Base-by-base conservation (phyloP, 2,329 filamentous ascomycete species). In the Arachnopeziza araneosa region DNA sequence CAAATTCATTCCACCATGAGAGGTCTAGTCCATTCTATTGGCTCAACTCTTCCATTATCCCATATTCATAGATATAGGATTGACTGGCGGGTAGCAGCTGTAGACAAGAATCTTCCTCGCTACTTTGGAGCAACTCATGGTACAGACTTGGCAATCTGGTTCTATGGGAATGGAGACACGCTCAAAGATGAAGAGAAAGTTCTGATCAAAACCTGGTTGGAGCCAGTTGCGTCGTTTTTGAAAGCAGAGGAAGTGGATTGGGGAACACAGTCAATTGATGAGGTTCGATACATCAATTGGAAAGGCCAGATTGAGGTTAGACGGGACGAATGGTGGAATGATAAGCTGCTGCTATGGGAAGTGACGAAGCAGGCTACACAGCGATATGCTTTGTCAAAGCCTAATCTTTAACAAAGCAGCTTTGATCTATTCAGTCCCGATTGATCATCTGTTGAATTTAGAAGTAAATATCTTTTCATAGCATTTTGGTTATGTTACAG, bases 1-100 rank as follows among this genome's bases (percentile, higher is more conserved):
- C 64, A 66, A 22, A 60, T 66, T 14, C 62, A 66, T 52, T 64
- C 64, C 1, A 63, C 62, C 2, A 61, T 64, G 57, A 56, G 62
- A 12, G 64, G 64, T 2, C 60, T 63, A 24, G 32, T 64, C 19
- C 23, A 60, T 23, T 54, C 26, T 17, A 60, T 66, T 30, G 51
- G 54, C 14, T 12, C 12, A 10, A 26, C 52, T 1, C 51, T 66
- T 9, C 60, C 62, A 14, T 19, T 60, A 12, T 54, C 54, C 1
- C 49, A 53, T 26, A 59, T 65, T 19, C 49, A 64, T 57, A 57
- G 63, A 32, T 65, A 64, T 26, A 58, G 56, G 36, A 65, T 65
- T 26, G 62, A 64, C 48, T 64, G 58, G 60, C 52, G 62, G 30
- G 64, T 60, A 19, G 19, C 50, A 30, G 64, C 62, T 58, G 60